Base-by-base conservation (phyloP, 1,284 basidiomycete genomes). In the Pseudozyma pruni region DNA sequence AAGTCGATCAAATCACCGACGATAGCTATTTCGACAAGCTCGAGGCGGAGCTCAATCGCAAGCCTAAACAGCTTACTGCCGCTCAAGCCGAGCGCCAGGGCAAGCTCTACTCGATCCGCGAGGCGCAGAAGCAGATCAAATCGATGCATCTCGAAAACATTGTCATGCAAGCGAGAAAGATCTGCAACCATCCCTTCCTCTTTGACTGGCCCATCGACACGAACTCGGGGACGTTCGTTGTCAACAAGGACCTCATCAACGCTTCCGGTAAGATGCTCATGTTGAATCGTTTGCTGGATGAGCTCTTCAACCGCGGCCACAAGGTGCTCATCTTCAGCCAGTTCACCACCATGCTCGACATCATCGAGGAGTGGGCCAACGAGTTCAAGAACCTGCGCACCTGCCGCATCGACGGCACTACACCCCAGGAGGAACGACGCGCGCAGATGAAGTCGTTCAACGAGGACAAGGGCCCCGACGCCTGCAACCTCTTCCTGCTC, bases 221-320 rank as follows among this genome's bases (percentile, higher is more conserved):
- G 3, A 76, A 84, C 1, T 90, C 90, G 0, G 86, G 86, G 11
- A 39, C 50, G n/a, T 48, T 61, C 3, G 63, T 74, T 9, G 61
- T 74, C 33, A 78, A 75, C 54, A 88, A 91, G 20, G 88, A 92
- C 68, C 85, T 97, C 16, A 88, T 94, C 41, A 89, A 90, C 46
- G 89, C 89, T 0, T 94, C 91, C 61, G 95, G 95, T 17, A 98
- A 98, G 86, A 96, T 98, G 94, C 90, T 97, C 85, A 86, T 98
- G 19, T 87, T 98, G 0, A 92, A 97, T 72, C 89, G 93, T 11
- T 84, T 98, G 13, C 86, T 98, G 2, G 89, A 89, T 39, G 92
- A 90, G 53, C 84, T 98, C n/a, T 93, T 96, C 83, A 85, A 85
- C 20, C 84, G 89, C 11, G 88, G 87, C 7, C 94, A 97, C 84